Evolutionary conservation across 2,329 filamentous ascomycete genomes (phyloP).

Genomic region (Hypoxylon sp.): DNA sequence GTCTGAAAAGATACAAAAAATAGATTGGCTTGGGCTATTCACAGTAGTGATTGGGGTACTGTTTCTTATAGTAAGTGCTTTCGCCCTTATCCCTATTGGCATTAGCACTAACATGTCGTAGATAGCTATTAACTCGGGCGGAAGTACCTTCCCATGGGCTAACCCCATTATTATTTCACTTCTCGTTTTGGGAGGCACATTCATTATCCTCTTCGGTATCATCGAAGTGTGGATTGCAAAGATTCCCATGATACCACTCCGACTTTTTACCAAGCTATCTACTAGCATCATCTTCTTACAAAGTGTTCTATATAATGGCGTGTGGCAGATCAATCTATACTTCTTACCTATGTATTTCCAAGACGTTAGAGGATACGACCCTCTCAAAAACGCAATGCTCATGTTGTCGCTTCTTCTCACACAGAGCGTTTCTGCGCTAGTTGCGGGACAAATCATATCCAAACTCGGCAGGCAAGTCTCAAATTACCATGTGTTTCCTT

Average conservation of each 20-base stretch:
- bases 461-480: slow-evolving; percentile 43
- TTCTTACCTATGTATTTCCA: slow-evolving; percentile 52
- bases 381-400: slow-evolving; percentile 48
- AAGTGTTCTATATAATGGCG: slow-evolving; percentile 63
- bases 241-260: slow-evolving; percentile 45
- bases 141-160: slow-evolving; percentile 45
- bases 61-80: slow-evolving; percentile 38
- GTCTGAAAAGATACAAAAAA: slow-evolving; percentile 44
- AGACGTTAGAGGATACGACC: slow-evolving; percentile 45
- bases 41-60: slow-evolving; percentile 38
- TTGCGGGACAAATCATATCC: slow-evolving; percentile 48
- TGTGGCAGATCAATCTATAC: slow-evolving; percentile 64
- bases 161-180: slow-evolving; percentile 38
- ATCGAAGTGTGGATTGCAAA: slow-evolving; percentile 42
- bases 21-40: slow-evolving; percentile 48
- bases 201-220: slow-evolving; percentile 41
- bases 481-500: neutral
- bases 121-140: slow-evolving; percentile 50
- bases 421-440: slow-evolving; percentile 46
- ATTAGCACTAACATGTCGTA: slow-evolving; percentile 18
- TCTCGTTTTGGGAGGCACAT: slow-evolving; percentile 33
- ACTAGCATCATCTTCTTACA: slow-evolving; percentile 39
- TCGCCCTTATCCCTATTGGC: too few species aligned
- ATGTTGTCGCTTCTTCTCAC: slow-evolving; percentile 48
- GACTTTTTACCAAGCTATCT: slow-evolving; percentile 39